Evolutionary conservation across 495 filamentous ascomycete species (phyloP).

Genomic region (Aspergillus nanangensis): DNA sequence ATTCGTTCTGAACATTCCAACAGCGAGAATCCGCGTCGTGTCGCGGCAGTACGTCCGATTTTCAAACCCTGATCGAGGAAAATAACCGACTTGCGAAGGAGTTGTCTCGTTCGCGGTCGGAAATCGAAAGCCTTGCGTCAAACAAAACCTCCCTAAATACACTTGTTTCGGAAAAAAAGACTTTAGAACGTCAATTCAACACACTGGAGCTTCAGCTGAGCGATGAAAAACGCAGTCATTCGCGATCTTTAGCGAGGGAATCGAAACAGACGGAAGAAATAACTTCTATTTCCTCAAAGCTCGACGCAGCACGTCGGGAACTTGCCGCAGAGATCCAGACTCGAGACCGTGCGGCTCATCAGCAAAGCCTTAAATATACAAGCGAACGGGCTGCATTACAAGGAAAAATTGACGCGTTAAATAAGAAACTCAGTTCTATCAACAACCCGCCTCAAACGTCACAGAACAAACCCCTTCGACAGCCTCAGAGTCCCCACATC

Average conservation of each 20-base stretch:
- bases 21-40: constrained; percentile 66
- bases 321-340: constrained; percentile 35
- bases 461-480: constrained; percentile 40
- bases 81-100: constrained; percentile 72
- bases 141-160: no score
- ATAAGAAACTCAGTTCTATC: constrained; percentile 58
- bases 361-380: constrained; percentile 43
- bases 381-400: constrained; percentile 55
- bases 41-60: constrained; percentile 59
- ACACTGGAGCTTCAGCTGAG: constrained; percentile 75
- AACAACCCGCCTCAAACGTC: constrained; percentile 67
- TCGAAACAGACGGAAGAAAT: constrained; percentile 41
- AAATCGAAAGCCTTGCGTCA: constrained; percentile 68
- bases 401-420: constrained; percentile 62
- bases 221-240: constrained; percentile 65
- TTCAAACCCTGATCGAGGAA: constrained; percentile 65
- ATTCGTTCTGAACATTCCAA: neutral
- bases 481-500: constrained; percentile 22
- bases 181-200: constrained; percentile 68
- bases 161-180: constrained; percentile 69
- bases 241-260: constrained; percentile 53
- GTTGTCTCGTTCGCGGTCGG: constrained; percentile 63
- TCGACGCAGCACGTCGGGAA: constrained; percentile 40
- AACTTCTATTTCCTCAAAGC: constrained; percentile 30
- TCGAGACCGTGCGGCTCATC: constrained; percentile 26